A percentile compares a stretch with the other conserved stretches of the same genome.
phyloP scores from a whole-genome alignment of 2,329 filamentous ascomycete species.

The Paradendryphiella salina region DNA sequence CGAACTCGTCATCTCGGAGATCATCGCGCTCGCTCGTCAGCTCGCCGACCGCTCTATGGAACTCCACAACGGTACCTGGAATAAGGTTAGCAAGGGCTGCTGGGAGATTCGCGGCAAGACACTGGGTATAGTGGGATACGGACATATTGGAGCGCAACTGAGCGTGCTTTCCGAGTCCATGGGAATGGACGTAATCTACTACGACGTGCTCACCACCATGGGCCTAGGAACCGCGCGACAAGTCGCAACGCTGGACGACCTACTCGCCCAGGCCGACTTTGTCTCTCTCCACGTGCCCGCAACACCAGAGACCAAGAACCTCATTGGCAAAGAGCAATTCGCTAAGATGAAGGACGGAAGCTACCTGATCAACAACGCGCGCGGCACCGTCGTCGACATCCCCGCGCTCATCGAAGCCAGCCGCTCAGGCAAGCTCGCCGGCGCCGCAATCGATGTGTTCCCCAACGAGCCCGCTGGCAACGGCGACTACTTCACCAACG shows the following conservation, averaged over 20 bases:
- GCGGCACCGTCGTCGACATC: slow-evolving; percentile 92
- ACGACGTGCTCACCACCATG: slow-evolving; percentile 94
- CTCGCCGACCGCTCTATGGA: slow-evolving; percentile 90
- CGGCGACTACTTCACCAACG: slow-evolving; percentile 88
- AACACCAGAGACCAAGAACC: slow-evolving; percentile 85
- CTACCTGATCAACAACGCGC: slow-evolving; percentile 95
- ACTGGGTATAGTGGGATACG: slow-evolving; percentile 93
- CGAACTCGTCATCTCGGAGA: slow-evolving; percentile 91
- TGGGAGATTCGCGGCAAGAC: slow-evolving; percentile 99
- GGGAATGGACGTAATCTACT: slow-evolving; percentile 98
- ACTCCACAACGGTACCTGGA: slow-evolving; percentile 93
- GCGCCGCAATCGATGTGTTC: slow-evolving; percentile 95
- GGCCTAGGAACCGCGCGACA: slow-evolving; percentile 85
- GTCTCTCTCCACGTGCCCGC: slow-evolving; percentile 95
- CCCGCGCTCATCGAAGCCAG: slow-evolving; percentile 86
- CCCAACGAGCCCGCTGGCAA: slow-evolving; percentile 92
- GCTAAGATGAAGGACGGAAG: slow-evolving; percentile 88
- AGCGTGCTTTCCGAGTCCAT: slow-evolving; percentile 95
- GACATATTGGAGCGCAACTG: slow-evolving; percentile 94
- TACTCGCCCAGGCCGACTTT: slow-evolving; percentile 83
- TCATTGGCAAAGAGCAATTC: slow-evolving; percentile 81
- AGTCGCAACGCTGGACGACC: slow-evolving; percentile 73
- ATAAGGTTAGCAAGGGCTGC: slow-evolving; percentile 94
- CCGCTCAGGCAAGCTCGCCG: slow-evolving; percentile 82
- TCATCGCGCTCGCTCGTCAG: slow-evolving; percentile 89